Percentiles rank a stretch among this genome's conserved stretches.
These are phyloP conservation scores for Conringia planisiliqua DNA, from an alignment of 345 rosid genomes.

Conservation along the genomic window DNA sequence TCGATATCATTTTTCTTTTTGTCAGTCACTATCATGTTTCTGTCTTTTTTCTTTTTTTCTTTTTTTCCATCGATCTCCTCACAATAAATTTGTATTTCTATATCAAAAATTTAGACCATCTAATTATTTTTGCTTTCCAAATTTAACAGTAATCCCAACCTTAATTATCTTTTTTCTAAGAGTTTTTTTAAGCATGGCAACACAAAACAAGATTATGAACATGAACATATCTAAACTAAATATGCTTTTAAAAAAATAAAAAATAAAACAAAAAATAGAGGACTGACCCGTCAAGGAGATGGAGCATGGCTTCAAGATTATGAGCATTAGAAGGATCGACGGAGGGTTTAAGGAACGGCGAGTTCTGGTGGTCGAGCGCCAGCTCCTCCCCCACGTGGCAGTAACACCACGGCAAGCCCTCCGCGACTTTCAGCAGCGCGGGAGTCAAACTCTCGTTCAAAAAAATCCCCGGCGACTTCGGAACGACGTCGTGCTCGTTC, in stretches of 20 bases:
- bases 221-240: neutral
- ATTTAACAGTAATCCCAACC: neutral
- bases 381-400: conserved; percentile 78
- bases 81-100: neutral
- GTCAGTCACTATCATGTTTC: neutral
- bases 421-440: conserved; percentile 48
- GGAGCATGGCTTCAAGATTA: conserved; percentile 76
- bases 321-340: conserved; percentile 53
- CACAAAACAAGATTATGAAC: neutral
- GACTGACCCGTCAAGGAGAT: conserved; percentile 75
- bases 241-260: neutral
- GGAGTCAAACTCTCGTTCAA: conserved; percentile 51
- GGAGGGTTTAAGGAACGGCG: conserved; percentile 63
- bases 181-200: neutral
- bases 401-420: conserved; percentile 72
- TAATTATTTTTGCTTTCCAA: neutral
- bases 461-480: conserved; percentile 70
- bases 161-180: too few species aligned
- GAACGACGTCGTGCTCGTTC: conserved; percentile 64
- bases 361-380: conserved; percentile 54
- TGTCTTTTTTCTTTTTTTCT: neutral
- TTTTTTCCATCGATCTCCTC: too few species aligned
- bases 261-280: neutral
- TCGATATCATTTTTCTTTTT: neutral
- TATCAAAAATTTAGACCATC: neutral